phyloP scores from a whole-genome alignment of 2,329 filamentous ascomycete species.

The Ophiosphaerella narmari region DNA sequence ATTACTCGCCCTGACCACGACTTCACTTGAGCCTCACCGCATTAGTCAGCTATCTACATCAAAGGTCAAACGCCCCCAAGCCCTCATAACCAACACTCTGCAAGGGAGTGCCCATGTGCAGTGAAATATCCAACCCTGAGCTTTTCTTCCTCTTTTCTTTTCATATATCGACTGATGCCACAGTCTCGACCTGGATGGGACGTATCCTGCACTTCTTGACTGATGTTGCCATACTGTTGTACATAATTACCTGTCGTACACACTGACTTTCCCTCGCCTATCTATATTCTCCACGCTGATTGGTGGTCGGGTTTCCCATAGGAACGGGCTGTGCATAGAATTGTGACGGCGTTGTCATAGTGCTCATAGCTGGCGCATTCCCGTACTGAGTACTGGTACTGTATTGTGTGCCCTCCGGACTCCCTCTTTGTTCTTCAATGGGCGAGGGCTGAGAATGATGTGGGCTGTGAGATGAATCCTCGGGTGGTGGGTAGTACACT shows the following conservation, averaged over 20 bases:
- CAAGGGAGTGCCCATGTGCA: not conserved
- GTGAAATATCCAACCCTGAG: not conserved
- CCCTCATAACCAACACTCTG: not conserved
- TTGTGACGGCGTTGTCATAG: constrained; percentile 1
- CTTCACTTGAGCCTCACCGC: not conserved
- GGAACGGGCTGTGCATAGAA: not conserved
- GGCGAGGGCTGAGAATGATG: not conserved
- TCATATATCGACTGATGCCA: too few species aligned
- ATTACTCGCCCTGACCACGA: not conserved
- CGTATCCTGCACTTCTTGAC: too few species aligned
- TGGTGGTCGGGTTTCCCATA: not conserved
- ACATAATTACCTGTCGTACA: not conserved
- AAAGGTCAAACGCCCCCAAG: not conserved
- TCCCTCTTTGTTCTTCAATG: not conserved
- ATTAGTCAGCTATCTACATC: not conserved
- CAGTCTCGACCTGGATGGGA: too few species aligned
- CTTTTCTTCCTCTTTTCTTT: not conserved
- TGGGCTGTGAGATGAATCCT: not conserved
- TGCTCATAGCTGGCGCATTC: not conserved
- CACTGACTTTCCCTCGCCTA: not conserved
- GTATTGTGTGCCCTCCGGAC: not conserved
- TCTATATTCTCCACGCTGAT: not conserved
- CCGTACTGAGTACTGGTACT: not conserved
- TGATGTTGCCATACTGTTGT: not conserved
- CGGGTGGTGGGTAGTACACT: constrained; percentile 2